Evolutionary conservation across 2,329 filamentous ascomycete species (phyloP).

Genomic region (Pestalotiopsis sp.): DNA sequence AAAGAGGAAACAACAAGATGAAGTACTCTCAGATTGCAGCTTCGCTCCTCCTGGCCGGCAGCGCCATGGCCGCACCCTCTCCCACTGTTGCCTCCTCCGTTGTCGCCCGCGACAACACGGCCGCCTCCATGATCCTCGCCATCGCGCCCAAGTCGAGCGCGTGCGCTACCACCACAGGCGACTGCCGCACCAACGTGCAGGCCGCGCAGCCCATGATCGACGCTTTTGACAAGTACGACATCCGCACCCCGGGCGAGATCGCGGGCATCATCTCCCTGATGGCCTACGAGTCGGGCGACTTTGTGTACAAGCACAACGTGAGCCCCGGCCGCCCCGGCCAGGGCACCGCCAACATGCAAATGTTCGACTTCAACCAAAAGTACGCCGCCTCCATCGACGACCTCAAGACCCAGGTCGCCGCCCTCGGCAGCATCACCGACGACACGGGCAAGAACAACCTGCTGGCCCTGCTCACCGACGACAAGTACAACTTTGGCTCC

Average conservation of each 20-base stretch:
- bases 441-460: slow-evolving; percentile 40
- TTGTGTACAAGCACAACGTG: slow-evolving; percentile 73
- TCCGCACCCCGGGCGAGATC: slow-evolving; percentile 58
- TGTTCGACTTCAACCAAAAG: slow-evolving; percentile 42
- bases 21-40: slow-evolving; percentile 12
- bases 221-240: slow-evolving; percentile 59
- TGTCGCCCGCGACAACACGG: background rate
- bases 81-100: background rate
- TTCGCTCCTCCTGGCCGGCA: slow-evolving; percentile 13
- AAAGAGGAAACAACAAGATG: slow-evolving; percentile 6
- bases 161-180: slow-evolving; percentile 52
- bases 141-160: slow-evolving; percentile 60
- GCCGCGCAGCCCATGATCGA: slow-evolving; percentile 60
- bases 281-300: slow-evolving; percentile 70
- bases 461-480: slow-evolving; percentile 45
- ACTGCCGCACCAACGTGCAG: slow-evolving; percentile 68
- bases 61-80: slow-evolving; percentile 12
- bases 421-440: slow-evolving; percentile 27
- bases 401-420: slow-evolving; percentile 34
- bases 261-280: slow-evolving; percentile 73
- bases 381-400: slow-evolving; percentile 49
- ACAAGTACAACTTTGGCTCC: slow-evolving; percentile 57
- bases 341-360: slow-evolving; percentile 66
- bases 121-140: slow-evolving; percentile 39
- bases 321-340: slow-evolving; percentile 63